These are phyloP conservation scores for Aspergillus saccharolyticus DNA, from an alignment of 495 filamentous ascomycete genomes.

Conservation along the genomic window DNA sequence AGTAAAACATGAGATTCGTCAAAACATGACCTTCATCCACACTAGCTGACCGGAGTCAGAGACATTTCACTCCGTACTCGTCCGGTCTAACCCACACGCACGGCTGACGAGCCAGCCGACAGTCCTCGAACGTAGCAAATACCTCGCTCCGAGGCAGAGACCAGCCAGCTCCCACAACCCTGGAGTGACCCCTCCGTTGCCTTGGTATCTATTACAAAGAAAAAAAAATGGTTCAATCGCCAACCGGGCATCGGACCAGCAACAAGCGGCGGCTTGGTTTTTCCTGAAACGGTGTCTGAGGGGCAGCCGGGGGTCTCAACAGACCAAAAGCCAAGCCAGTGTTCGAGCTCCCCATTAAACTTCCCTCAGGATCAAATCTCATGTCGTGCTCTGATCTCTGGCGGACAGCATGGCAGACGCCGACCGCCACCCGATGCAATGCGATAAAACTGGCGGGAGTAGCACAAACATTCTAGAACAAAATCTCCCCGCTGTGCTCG, in stretches of 20 bases:
- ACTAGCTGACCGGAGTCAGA: conserved; percentile 1
- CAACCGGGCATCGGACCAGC: conserved; percentile 2
- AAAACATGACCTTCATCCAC: conserved; percentile 12
- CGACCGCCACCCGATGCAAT: neutral
- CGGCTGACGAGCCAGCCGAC: neutral
- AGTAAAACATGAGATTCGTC: conserved; percentile 20
- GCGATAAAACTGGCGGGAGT: neutral
- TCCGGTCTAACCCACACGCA: neutral
- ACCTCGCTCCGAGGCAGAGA: neutral
- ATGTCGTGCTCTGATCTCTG: neutral
- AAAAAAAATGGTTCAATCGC: neutral
- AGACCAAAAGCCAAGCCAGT: conserved; percentile 1
- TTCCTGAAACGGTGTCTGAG: neutral
- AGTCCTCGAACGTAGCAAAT: neutral
- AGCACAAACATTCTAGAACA: conserved; percentile 45
- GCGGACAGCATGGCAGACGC: neutral
- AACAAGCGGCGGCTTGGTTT: neutral
- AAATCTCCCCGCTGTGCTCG: conserved; percentile 70
- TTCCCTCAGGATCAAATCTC: neutral
- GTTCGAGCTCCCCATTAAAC: neutral
- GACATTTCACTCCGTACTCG: neutral
- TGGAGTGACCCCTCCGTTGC: neutral
- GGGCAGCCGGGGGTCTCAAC: conserved; percentile 3
- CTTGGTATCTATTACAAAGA: neutral
- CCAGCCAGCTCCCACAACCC: neutral